These are phyloP conservation scores for Persicaria tinctoria DNA, from an alignment of 148 eudicot genomes.

Conservation along the genomic window DNA sequence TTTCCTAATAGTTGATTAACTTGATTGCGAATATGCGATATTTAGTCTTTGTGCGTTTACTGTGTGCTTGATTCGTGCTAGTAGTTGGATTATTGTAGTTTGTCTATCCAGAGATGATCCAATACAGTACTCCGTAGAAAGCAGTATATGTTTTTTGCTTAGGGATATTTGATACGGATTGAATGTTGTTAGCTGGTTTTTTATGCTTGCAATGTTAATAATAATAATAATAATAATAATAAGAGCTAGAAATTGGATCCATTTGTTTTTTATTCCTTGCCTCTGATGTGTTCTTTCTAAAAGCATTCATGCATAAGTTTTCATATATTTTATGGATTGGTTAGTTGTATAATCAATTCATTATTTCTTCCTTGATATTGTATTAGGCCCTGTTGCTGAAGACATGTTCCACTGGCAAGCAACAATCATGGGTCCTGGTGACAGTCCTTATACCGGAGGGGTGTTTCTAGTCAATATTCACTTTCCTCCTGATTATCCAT, in stretches of 20 bases:
- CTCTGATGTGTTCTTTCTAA: background rate
- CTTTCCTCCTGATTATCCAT: no score
- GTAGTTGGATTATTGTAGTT: background rate
- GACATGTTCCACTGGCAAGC: conserved; percentile 15
- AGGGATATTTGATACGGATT: background rate
- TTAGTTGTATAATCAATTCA: background rate
- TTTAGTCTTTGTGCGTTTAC: background rate
- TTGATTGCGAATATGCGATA: background rate
- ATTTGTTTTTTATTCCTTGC: background rate
- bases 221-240: no score
- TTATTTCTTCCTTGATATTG: background rate
- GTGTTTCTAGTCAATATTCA: conserved; percentile 15
- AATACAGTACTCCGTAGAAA: background rate
- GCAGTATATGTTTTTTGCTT: background rate
- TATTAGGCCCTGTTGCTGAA: conserved; percentile 6
- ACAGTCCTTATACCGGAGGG: conserved; percentile 14
- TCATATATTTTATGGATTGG: background rate
- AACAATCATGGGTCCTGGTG: conserved; percentile 14
- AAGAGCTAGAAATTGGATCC: no score
- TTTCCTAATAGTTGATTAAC: no score
- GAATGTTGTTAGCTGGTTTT: no score
- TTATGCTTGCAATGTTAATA: no score
- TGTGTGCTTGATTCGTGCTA: background rate
- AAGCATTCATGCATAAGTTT: background rate
- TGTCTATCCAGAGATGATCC: background rate